Conservation (phyloP, 2,329 filamentous ascomycete species). For the Bertia moriformis region DNA sequence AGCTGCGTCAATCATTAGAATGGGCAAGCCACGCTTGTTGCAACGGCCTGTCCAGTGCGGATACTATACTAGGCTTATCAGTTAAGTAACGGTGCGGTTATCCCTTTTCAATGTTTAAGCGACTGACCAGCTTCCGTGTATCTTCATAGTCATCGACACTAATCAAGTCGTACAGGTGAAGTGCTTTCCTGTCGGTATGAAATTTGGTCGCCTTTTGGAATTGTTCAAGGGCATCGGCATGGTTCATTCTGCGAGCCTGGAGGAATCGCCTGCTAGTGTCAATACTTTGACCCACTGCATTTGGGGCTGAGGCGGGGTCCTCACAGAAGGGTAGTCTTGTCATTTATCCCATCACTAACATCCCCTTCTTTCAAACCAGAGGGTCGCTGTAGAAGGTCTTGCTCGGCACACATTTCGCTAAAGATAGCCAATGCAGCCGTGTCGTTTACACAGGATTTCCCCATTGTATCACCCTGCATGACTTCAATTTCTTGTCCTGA, state of each 20-base stretch:
- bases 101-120: too few species aligned
- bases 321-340: background rate
- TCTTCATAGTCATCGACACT: background rate
- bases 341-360: background rate
- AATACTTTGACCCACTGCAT: background rate
- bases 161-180: background rate
- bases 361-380: background rate
- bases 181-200: background rate
- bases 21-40: conserved; percentile 8
- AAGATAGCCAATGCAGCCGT: too few species aligned
- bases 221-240: background rate
- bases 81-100: background rate
- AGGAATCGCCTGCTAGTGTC: background rate
- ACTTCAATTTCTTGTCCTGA: too few species aligned
- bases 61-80: conserved; percentile 5
- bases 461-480: too few species aligned
- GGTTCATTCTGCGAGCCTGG: background rate
- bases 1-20: conserved; percentile 8
- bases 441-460: too few species aligned
- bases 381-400: background rate
- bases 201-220: background rate
- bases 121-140: background rate
- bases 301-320: background rate
- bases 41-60: conserved; percentile 12
- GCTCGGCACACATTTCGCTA: background rate